These are phyloP conservation scores for Sporisorium exsertum DNA, from an alignment of 1,284 basidiomycete genomes.

Conservation along the genomic window DNA sequence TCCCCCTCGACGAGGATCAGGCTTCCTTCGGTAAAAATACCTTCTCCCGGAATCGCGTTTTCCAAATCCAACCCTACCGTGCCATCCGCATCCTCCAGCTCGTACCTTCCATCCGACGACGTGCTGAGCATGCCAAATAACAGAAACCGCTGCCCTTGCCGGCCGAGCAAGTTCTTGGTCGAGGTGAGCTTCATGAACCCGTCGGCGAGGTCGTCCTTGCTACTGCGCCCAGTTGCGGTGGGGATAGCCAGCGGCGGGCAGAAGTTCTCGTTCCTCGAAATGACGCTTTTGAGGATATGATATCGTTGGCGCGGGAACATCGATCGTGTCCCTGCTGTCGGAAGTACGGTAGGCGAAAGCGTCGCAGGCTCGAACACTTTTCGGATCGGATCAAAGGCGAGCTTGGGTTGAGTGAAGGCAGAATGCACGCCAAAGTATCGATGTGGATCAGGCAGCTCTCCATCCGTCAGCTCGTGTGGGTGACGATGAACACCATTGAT, in stretches of 20 bases:
- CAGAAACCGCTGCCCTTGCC: conserved; percentile 89
- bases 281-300: conserved; percentile 57
- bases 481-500: conserved; percentile 18
- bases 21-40: conserved; percentile 94
- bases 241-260: conserved; percentile 60
- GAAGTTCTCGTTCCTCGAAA: conserved; percentile 67
- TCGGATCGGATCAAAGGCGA: conserved; percentile 86
- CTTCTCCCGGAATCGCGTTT: conserved; percentile 86
- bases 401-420: conserved; percentile 92
- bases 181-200: conserved; percentile 78
- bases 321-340: conserved; percentile 49
- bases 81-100: conserved; percentile 93
- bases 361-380: conserved; percentile 78
- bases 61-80: conserved; percentile 88
- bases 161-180: conserved; percentile 93
- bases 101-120: conserved; percentile 87
- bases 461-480: conserved; percentile 56
- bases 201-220: conserved; percentile 22
- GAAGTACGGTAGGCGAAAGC: conserved; percentile 40
- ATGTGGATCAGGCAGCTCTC: conserved; percentile 82
- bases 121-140: conserved; percentile 92
- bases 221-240: background rate
- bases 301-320: conserved; percentile 56
- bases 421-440: conserved; percentile 86
- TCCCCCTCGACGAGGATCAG: conserved; percentile 95